phyloP scores from a whole-genome alignment of 176 grass and related monocot species.

The Rhynchospora pubera region DNA sequence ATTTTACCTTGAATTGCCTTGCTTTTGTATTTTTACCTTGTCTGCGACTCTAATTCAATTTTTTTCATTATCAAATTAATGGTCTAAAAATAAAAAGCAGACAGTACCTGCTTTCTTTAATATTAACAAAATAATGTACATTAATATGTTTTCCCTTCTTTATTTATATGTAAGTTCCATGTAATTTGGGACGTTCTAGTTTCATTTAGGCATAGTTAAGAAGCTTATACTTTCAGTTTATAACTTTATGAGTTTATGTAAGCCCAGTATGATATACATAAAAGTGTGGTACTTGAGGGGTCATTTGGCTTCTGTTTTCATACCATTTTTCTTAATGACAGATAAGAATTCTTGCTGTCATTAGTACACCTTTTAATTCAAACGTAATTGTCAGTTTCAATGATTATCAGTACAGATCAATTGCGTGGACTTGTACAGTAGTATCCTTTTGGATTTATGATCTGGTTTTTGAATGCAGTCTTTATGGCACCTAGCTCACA shows the following conservation, averaged over 20 bases:
- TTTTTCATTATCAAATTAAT: background rate
- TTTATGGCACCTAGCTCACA: slow-evolving; percentile 10
- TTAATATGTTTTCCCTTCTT: background rate
- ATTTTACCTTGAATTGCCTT: background rate
- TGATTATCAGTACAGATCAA: background rate
- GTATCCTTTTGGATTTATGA: background rate
- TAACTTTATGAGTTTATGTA: background rate
- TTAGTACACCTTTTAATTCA: background rate
- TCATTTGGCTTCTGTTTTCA: background rate
- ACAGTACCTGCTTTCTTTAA: background rate
- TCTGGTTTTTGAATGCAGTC: slow-evolving; percentile 11
- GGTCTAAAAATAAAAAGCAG: background rate
- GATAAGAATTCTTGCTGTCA: background rate
- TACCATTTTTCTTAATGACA: background rate
- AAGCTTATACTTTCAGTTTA: background rate
- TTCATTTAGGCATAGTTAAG: no score
- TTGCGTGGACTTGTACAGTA: background rate
- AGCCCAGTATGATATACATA: background rate
- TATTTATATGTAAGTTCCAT: background rate
- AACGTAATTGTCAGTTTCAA: background rate
- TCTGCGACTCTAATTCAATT: background rate
- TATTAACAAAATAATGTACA: background rate
- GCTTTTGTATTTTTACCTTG: background rate
- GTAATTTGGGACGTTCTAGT: background rate
- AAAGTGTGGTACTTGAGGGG: background rate